Base-by-base conservation (phyloP, 2,329 filamentous ascomycete species). In the Dactylellina haptotyla region DNA sequence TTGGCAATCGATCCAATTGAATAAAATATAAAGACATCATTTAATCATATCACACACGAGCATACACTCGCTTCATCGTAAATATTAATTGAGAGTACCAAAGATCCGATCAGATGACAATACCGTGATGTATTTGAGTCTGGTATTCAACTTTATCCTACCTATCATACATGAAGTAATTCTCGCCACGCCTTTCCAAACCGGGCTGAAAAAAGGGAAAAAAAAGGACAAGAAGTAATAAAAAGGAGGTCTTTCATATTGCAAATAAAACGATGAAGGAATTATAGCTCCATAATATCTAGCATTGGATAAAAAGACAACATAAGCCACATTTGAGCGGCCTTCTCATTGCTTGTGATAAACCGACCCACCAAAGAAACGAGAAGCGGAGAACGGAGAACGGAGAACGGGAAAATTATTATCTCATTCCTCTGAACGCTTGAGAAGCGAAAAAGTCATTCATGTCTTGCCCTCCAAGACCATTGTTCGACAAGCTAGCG, bases 391-490 rank as follows among this genome's bases (percentile, higher is more conserved):
- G n/a, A n/a, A 34, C 14, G 32, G 18, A 23, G 14, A 41, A 16
- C 34, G 23, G 2, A 37, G 25, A 3, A 53, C 20, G 3, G 3
- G 14, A 20, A 41, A 39, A 3, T 3, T 32, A 65, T 16, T 30
- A 72, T 18, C 67, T 72, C 23, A 57, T 51, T 16, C 67, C 67
- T 26, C 67, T 64, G 37, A 72, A 72, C 9, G 67, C 67, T 32
- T 72, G 67, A 14, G 67, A 72, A 2, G 67, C 67, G 37, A 72
- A 72, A 51, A 72, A 72, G 34, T 72, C 67, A 58, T 72, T 72
- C 59, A 72, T 72, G 30, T 72, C 67, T 20, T 72, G 67, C n/a
- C 67, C 67, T 16, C 67, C 67, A n/a, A 72, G 59, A 20, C 67
- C 67, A 18, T 72, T 72, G 50, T 72, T 72, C 25, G 67, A 72